phyloP scores from a whole-genome alignment of 2,329 filamentous ascomycete species.

The Microdochium bolleyi region DNA sequence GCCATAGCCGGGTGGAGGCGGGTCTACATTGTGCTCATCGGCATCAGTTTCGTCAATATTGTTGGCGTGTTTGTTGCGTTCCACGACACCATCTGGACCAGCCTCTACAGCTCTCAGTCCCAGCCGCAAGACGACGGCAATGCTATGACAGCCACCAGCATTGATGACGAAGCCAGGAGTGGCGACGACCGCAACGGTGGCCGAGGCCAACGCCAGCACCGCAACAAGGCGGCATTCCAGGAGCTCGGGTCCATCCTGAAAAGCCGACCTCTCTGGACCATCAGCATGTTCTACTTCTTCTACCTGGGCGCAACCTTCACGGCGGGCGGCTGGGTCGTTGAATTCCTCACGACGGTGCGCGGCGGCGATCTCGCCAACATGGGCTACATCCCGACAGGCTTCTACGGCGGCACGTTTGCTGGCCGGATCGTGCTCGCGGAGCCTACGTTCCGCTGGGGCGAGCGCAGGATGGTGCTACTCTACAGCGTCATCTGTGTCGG shows the following conservation, averaged over 20 bases:
- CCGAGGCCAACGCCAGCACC: slow-evolving; percentile 7
- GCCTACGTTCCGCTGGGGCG: slow-evolving; percentile 49
- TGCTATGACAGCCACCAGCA: no score
- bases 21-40: slow-evolving; percentile 49
- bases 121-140: no score
- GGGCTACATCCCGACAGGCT: slow-evolving; percentile 55
- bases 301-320: slow-evolving; percentile 49
- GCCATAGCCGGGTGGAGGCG: slow-evolving; percentile 36
- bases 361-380: slow-evolving; percentile 46
- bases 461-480: slow-evolving; percentile 46
- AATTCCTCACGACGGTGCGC: slow-evolving; percentile 54
- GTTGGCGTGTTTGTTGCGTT: slow-evolving; percentile 39
- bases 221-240: slow-evolving; percentile 24
- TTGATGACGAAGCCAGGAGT: no score
- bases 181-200: neutral
- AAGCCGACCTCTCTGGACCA: slow-evolving; percentile 42
- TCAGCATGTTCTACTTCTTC: slow-evolving; percentile 59
- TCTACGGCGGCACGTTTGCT: slow-evolving; percentile 48
- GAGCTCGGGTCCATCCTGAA: slow-evolving; percentile 36
- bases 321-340: slow-evolving; percentile 54
- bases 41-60: slow-evolving; percentile 42
- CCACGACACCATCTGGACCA: slow-evolving; percentile 31
- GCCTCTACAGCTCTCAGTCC: slow-evolving; percentile 4
- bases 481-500: slow-evolving; percentile 44
- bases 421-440: slow-evolving; percentile 50